phyloP scores from a whole-genome alignment of 805 yeast species.

The Candida verbasci region DNA sequence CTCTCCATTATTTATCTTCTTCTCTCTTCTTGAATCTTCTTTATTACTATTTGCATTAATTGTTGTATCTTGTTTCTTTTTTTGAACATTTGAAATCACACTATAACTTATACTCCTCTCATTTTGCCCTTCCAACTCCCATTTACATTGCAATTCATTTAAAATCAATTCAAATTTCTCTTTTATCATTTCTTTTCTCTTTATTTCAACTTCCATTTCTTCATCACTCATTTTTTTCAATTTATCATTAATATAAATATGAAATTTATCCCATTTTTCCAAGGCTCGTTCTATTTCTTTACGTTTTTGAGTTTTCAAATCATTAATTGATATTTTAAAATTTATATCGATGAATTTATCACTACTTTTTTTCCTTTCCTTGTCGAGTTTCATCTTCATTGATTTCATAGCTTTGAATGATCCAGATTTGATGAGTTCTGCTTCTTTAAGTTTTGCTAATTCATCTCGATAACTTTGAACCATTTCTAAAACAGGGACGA shows the following conservation, averaged over 20 bases:
- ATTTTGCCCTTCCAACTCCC: slow-evolving; percentile 8
- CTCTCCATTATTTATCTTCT: slow-evolving; percentile 4
- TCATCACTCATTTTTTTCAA: slow-evolving; percentile 6
- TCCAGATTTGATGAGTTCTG: slow-evolving; percentile 29
- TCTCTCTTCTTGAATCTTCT: slow-evolving; percentile 15
- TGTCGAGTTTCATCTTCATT: slow-evolving; percentile 12
- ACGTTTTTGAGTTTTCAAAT: slow-evolving; percentile 34
- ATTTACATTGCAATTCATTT: slow-evolving; percentile 16
- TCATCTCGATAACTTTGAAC: slow-evolving; percentile 25
- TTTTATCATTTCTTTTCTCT: slow-evolving; percentile 26
- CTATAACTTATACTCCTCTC: slow-evolving; percentile 24
- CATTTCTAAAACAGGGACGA: slow-evolving; percentile 27
- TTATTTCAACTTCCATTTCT: slow-evolving; percentile 13
- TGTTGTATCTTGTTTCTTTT: slow-evolving; percentile 1
- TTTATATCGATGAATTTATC: slow-evolving; percentile 26
- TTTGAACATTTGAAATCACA: slow-evolving; percentile 10
- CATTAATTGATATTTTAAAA: slow-evolving; percentile 37
- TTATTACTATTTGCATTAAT: slow-evolving; percentile 8
- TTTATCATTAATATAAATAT: slow-evolving; percentile 14
- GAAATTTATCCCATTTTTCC: slow-evolving; percentile 22
- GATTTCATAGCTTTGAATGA: slow-evolving; percentile 27
- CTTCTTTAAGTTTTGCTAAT: slow-evolving; percentile 27
- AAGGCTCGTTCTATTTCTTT: slow-evolving; percentile 28
- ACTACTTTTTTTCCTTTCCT: slow-evolving; percentile 34
- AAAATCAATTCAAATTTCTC: slow-evolving; percentile 21